Evolutionary conservation across 257 asterid genomes (phyloP).

Genomic region (Parsonsia alboflavescens): DNA sequence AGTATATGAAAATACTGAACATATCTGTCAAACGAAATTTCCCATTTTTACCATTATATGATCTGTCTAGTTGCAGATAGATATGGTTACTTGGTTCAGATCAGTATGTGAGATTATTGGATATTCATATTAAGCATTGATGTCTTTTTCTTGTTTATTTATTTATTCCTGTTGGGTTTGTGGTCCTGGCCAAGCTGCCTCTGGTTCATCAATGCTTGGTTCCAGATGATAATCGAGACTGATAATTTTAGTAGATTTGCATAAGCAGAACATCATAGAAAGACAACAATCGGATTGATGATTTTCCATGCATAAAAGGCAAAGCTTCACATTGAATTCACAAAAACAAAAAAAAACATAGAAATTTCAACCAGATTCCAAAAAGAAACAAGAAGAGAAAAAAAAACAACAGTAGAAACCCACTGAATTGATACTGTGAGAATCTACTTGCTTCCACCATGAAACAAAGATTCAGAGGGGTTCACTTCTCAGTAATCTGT

Average conservation of each 20-base stretch:
- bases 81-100: too few relatives aligned
- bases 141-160: too few relatives aligned
- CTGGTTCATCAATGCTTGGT: background rate
- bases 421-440: background rate
- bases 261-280: background rate
- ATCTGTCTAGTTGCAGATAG: too few relatives aligned
- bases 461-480: too few relatives aligned
- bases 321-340: background rate
- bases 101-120: too few relatives aligned
- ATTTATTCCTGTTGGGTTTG: background rate
- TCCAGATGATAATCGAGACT: background rate
- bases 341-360: too few relatives aligned
- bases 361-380: slow-evolving; percentile 1
- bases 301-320: slow-evolving; percentile 12
- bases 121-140: too few relatives aligned
- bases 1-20: too few relatives aligned
- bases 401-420: background rate
- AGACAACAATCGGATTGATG: slow-evolving; percentile 17
- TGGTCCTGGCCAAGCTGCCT: background rate
- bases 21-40: too few relatives aligned
- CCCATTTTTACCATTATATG: too few relatives aligned
- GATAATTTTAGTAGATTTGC: background rate
- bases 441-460: background rate
- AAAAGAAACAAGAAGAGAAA: background rate
- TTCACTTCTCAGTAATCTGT: slow-evolving; percentile 35